A percentile compares a stretch with the other conserved stretches of the same genome.
Conservation (phyloP, 169 alveolate genomes). For the Plasmodium ovale region DNA sequence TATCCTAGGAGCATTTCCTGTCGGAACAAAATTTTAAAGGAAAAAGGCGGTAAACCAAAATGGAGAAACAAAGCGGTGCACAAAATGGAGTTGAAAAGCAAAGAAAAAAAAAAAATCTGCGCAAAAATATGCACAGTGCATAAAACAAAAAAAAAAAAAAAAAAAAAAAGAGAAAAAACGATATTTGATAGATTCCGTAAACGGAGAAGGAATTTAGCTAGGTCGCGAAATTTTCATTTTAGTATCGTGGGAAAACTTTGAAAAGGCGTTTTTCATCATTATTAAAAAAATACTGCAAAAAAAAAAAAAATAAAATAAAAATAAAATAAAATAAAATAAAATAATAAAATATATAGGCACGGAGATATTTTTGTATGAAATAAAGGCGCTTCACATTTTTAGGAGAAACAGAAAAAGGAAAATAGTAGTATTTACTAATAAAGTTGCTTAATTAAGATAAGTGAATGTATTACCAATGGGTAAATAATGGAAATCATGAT, state of each 20-base stretch:
- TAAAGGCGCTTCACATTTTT: too few species aligned
- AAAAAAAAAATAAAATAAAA: too few species aligned
- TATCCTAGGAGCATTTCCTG: too few species aligned
- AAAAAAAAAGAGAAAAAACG: constrained; percentile 7
- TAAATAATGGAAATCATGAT: constrained; percentile 1
- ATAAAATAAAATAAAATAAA: too few species aligned
- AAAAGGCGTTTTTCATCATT: background rate
- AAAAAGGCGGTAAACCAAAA: too few species aligned
- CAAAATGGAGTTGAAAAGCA: background rate
- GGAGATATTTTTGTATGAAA: too few species aligned
- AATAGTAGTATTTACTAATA: too few species aligned
- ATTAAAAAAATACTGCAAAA: constrained; percentile 1
- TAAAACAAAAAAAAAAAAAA: constrained; percentile 4
- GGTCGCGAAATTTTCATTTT: background rate
- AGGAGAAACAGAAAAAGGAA: too few species aligned
- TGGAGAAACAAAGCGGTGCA: too few species aligned
- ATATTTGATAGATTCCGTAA: constrained; percentile 1
- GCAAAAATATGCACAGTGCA: background rate
- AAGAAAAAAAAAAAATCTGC: background rate
- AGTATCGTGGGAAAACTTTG: background rate
- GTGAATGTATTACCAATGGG: background rate
- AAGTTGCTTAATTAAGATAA: too few species aligned
- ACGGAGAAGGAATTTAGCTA: background rate
- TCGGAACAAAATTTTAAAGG: too few species aligned
- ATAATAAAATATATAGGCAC: too few species aligned